Conservation (phyloP, 192 early-diverging fungal genomes). For the Backusella tuberculispora region DNA sequence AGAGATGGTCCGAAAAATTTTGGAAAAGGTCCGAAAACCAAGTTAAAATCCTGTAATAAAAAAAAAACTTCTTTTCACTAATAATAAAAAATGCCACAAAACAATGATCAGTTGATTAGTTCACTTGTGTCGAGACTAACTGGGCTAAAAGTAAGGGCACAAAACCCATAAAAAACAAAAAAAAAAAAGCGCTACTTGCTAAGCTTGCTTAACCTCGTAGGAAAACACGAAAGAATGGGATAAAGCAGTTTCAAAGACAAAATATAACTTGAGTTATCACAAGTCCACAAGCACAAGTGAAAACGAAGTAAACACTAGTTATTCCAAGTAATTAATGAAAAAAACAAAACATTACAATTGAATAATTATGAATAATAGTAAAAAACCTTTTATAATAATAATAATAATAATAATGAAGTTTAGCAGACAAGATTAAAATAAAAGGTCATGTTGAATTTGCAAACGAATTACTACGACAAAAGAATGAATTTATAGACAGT, state of each 20-base stretch:
- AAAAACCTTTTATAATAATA: background rate
- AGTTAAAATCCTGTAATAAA: too few species aligned
- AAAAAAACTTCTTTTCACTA: background rate
- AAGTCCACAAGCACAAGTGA: constrained; percentile 33
- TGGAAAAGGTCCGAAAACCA: too few species aligned
- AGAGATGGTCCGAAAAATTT: background rate
- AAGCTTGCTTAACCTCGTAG: background rate
- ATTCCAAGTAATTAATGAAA: background rate
- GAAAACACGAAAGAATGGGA: constrained; percentile 17
- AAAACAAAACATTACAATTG: background rate
- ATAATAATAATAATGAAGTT: constrained; percentile 7
- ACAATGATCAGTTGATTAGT: background rate
- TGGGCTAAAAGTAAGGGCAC: constrained; percentile 5
- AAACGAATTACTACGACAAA: background rate
- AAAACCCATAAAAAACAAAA: background rate
- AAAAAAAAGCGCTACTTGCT: background rate
- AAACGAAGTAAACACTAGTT: constrained; percentile 20
- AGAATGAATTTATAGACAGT: constrained; percentile 1
- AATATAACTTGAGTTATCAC: constrained; percentile 13
- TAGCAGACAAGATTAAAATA: constrained; percentile 25
- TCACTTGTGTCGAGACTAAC: constrained; percentile 6
- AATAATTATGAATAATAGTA: background rate
- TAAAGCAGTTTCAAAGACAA: constrained; percentile 9
- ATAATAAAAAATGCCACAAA: background rate
- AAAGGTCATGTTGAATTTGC: constrained; percentile 21